Conservation (phyloP, 2,329 filamentous ascomycete species). For the Nothopassalora personata region DNA sequence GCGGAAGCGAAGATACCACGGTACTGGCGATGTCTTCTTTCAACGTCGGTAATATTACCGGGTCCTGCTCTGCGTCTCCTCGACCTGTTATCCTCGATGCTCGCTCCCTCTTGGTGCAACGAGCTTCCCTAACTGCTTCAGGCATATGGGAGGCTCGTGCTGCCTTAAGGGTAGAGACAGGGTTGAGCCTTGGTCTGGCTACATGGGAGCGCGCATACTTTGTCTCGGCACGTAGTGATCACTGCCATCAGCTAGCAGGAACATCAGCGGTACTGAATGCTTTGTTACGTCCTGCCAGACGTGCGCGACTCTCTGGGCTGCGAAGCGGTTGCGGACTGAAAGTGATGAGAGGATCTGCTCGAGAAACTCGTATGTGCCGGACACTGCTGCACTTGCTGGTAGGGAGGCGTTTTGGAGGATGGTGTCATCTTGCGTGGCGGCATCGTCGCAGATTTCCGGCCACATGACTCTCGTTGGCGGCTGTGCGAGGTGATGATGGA, state of each 20-base stretch:
- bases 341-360: slow-evolving; percentile 6
- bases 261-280: slow-evolving; percentile 3
- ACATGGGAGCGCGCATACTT: too few species aligned
- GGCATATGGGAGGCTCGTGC: too few species aligned
- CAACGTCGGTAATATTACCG: background rate
- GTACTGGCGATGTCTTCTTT: background rate
- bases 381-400: background rate
- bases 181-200: too few species aligned
- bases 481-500: too few species aligned
- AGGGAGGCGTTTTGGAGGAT: slow-evolving; percentile 1
- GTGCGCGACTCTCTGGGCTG: background rate
- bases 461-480: too few species aligned
- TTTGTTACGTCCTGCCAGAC: slow-evolving; percentile 2
- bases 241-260: background rate
- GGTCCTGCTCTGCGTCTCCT: too few species aligned
- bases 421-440: too few species aligned
- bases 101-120: too few species aligned
- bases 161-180: background rate
- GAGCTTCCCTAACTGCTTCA: too few species aligned
- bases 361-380: slow-evolving; percentile 10
- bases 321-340: slow-evolving; percentile 4
- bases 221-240: too few species aligned
- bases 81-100: too few species aligned
- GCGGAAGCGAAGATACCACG: background rate
- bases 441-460: too few species aligned